These are phyloP conservation scores for Dictyostelium firmibasis DNA, from an alignment of 78 protist species.

Conservation along the genomic window DNA sequence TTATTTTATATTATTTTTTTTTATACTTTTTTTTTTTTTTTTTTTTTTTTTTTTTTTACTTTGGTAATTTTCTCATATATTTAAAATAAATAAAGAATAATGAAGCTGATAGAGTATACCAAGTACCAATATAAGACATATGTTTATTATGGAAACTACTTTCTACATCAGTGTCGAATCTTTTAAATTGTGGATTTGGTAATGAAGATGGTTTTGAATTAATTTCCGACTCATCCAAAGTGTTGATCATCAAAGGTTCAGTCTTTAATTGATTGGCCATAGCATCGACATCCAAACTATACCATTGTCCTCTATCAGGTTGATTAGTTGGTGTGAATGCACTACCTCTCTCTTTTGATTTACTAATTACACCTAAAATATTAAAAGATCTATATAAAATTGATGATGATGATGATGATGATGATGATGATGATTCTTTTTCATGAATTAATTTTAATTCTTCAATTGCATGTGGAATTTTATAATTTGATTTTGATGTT, in stretches of 20 bases:
- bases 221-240: not conserved
- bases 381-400: not conserved
- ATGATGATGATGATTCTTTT: not conserved
- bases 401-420: not conserved
- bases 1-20: too few relatives aligned
- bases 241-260: conserved; percentile 14
- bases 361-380: conserved; percentile 25
- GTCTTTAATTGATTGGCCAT: not conserved
- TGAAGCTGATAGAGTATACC: conserved; percentile 38
- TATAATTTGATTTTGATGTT: not conserved
- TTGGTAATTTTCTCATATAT: conserved; percentile 24
- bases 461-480: not conserved
- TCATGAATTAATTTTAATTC: not conserved
- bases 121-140: conserved; percentile 49
- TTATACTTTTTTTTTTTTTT: too few relatives aligned
- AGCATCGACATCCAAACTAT: not conserved
- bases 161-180: conserved; percentile 45
- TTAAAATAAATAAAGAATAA: conserved; percentile 33
- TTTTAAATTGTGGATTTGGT: not conserved
- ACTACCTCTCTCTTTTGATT: conserved; percentile 51
- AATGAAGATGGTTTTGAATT: not conserved
- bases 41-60: not conserved
- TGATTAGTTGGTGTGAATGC: conserved; percentile 40
- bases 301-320: conserved; percentile 54
- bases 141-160: conserved; percentile 42